Conservation (phyloP, 2,329 filamentous ascomycete genomes). For the Penicillium sp. region DNA sequence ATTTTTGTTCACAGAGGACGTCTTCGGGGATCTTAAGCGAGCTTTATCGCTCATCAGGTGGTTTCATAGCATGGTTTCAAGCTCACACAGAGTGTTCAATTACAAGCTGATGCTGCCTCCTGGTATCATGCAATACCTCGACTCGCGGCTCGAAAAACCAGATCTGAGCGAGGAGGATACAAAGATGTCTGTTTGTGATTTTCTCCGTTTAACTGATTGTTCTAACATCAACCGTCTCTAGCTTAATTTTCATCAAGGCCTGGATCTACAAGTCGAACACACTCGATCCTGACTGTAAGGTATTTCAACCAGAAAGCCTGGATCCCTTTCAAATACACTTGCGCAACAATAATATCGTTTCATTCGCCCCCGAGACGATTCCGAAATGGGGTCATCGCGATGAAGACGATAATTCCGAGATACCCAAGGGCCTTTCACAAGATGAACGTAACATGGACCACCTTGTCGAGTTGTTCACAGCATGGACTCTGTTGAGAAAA, state of each 20-base stretch:
- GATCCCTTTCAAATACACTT: constrained; percentile 18
- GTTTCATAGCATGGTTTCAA: constrained; percentile 27
- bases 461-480: constrained; percentile 40
- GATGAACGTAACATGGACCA: constrained; percentile 34
- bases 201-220: not conserved
- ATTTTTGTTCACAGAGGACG: constrained; percentile 43
- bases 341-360: constrained; percentile 26
- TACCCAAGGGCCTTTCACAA: constrained; percentile 28
- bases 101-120: constrained; percentile 43
- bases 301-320: constrained; percentile 18
- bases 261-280: constrained; percentile 29
- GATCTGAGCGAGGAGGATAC: constrained; percentile 8
- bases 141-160: constrained; percentile 22
- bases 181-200: not conserved
- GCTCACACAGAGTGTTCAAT: constrained; percentile 34
- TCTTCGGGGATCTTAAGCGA: constrained; percentile 28
- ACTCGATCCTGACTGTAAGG: constrained; percentile 4
- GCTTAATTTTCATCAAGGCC: constrained; percentile 5
- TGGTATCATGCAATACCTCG: constrained; percentile 35
- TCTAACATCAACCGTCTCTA: constrained; percentile 1
- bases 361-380: not conserved
- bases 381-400: constrained; percentile 29
- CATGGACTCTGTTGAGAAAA: constrained; percentile 34
- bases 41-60: constrained; percentile 37
- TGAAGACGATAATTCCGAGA: constrained; percentile 20